A percentile compares a stretch with the other conserved stretches of the same genome.
These are phyloP conservation scores for Cordyceps farinosa DNA, from an alignment of 2,329 filamentous ascomycete genomes.

Conservation along the genomic window DNA sequence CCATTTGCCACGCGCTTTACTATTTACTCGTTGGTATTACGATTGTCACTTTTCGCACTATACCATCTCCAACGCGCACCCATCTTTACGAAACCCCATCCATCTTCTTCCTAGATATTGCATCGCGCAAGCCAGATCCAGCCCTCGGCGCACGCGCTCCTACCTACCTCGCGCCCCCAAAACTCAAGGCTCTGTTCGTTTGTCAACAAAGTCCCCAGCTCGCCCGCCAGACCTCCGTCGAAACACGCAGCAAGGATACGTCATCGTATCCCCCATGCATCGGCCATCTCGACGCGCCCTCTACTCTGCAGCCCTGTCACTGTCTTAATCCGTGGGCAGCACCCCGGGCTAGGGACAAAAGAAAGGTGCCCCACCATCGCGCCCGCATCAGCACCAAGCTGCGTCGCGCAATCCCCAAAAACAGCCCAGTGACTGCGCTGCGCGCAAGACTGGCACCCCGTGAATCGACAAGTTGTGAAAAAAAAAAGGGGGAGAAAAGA, in stretches of 20 bases:
- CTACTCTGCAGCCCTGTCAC: conserved; percentile 9
- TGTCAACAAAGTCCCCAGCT: not conserved
- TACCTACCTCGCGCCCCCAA: not conserved
- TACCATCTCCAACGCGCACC: no score
- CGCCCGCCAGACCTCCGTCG: not conserved
- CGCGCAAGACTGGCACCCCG: not conserved
- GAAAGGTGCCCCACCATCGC: conserved; percentile 3
- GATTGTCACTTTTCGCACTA: not conserved
- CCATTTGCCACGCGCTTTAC: not conserved
- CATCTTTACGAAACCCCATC: not conserved
- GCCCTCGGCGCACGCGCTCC: not conserved
- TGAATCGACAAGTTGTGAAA: not conserved
- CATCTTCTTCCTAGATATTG: not conserved
- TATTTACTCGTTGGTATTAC: not conserved
- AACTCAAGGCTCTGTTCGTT: not conserved
- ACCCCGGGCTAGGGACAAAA: not conserved
- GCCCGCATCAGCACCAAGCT: not conserved
- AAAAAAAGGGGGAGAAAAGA: not conserved
- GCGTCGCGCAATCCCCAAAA: not conserved
- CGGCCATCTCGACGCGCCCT: conserved; percentile 8
- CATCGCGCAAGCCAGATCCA: not conserved
- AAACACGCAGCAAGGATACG: not conserved
- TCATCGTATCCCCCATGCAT: conserved; percentile 7
- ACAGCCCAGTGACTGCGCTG: not conserved
- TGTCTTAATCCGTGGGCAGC: conserved; percentile 4